Base-by-base conservation (phyloP, 176 grass and related monocot species). In the Neostapfia colusana region DNA sequence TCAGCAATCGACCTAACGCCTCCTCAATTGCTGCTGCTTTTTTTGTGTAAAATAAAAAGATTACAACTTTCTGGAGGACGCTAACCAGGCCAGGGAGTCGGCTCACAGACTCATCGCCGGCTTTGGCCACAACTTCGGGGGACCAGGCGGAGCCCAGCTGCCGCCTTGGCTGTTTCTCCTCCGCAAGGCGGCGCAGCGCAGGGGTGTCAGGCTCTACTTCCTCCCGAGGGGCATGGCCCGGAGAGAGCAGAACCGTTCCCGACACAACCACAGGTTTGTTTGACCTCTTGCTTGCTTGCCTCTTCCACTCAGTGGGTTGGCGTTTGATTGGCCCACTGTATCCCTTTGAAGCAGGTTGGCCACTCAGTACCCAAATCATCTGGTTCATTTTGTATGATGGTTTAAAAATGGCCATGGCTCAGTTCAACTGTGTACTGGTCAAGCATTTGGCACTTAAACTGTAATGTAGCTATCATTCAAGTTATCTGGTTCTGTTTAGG, bases 41-140 rank as follows among this genome's bases (percentile, higher is more conserved):
- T 25, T 42, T 40, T 44, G 8, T 41, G 12, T 24, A 23, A 8
- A 10, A 4, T 12, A 6, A 5, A 24, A 67, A 95, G 95, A 99
- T 87, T 95, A 92, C 80, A 80, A 48, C 60, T 80, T 99, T 21
- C 56, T 99, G 68, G 95, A 99, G 85, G 91, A 95, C 77, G 77
- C 87, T 31, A 92, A 88, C 50, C 60, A 86, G 89, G 80, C 57
- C 17, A 64, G 54, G n/a, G 95, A 99, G 36, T 85, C 89, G 2
- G 95, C 91, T 5, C 87, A 73, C 40, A 84, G 89, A 69, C 50
- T 83, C 67, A 84, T 86, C 39, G 43, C 21, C 40, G 80, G 35
- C 54, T 92, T 88, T 20, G 91, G 95, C 17, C 21, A 70, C 46
- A 88, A 90, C 70, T 89, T 55, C 27, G 54, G 58, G 21, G 84